Evolutionary conservation across 164 flowering plant species (phyloP), one percentile per base, ranked within the genome.

Genomic region (Dillenia suffruticosa): DNA sequence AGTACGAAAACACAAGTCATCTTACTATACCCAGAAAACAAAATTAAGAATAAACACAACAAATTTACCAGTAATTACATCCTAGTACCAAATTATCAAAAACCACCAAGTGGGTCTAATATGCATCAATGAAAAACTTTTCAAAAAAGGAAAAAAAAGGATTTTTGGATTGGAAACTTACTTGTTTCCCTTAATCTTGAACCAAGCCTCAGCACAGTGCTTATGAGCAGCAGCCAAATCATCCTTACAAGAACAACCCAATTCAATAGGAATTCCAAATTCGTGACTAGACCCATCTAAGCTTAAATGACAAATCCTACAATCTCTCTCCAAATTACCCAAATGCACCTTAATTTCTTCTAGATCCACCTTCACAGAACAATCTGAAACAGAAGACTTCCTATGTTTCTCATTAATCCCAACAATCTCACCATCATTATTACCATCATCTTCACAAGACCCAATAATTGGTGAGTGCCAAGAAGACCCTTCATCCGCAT

Each of bases 221-320:
- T 70, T 79, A 52, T 84, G 88, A n/a, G 85, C 86, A 76, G 86
- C 88, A 76, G 1, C 87, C 70, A 85, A 70, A 76, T 83, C 90
- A 40, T 76, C 86, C 61, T 83, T 83, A 66, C 90, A 85, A 43
- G 80, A 79, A 66, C 90, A 85, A 11, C 90, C 90, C 67, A 85
- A 63, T 65, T 81, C 90, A 65, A 85, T 79, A 6, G 87, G 77
- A 17, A 70, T 6, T 47, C 81, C 87, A 56, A 70, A 71, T 16
- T 77, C 87, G 12, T 63, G 80, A 70, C 73, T 77, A 1, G 69
- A 9, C 8, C 63, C 47, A 67, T 81, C 88, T 73, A 85, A 59
- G 73, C 84, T 77, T 68, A 81, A 58, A 46, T 85, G 85, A 58
- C 90, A 85, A 74, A 83, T 85, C 82, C 90, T 83, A 58, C 90